Evolutionary conservation across 2,329 filamentous ascomycete genomes (phyloP).

Genomic region (Exophiala bonariae): DNA sequence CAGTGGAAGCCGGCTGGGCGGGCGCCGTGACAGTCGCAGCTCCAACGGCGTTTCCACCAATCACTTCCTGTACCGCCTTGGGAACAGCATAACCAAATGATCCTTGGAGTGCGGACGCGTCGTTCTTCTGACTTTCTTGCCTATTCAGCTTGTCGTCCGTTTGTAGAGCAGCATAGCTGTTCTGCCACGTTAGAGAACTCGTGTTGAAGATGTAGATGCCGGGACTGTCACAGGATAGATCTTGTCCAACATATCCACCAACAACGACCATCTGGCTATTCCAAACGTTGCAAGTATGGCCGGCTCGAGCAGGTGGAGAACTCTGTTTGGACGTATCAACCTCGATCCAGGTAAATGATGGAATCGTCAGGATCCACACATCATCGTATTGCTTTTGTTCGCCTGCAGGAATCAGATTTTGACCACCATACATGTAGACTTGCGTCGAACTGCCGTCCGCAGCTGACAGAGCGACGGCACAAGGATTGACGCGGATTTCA

Average conservation of each 20-base stretch:
- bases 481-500: conserved; percentile 62
- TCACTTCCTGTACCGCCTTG: conserved; percentile 59
- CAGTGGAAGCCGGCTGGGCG: conserved; percentile 61
- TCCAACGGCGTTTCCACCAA: conserved; percentile 67
- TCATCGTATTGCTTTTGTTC: conserved; percentile 65
- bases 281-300: conserved; percentile 76
- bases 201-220: conserved; percentile 78
- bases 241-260: conserved; percentile 66
- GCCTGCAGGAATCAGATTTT: conserved; percentile 66
- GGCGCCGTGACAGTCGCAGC: conserved; percentile 70
- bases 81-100: conserved; percentile 70
- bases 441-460: conserved; percentile 74
- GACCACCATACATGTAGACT: conserved; percentile 76
- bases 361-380: conserved; percentile 77
- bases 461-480: conserved; percentile 71
- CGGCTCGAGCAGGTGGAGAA: conserved; percentile 61
- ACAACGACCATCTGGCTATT: conserved; percentile 78
- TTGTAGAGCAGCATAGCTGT: conserved; percentile 66
- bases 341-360: conserved; percentile 77
- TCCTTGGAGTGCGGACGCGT: conserved; percentile 58
- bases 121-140: conserved; percentile 53
- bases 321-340: conserved; percentile 54
- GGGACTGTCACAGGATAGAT: conserved; percentile 64
- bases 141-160: conserved; percentile 47
- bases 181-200: conserved; percentile 67